These are phyloP conservation scores for Boeremia lycopersici DNA, from an alignment of 2,329 filamentous ascomycete genomes.

Conservation along the genomic window DNA sequence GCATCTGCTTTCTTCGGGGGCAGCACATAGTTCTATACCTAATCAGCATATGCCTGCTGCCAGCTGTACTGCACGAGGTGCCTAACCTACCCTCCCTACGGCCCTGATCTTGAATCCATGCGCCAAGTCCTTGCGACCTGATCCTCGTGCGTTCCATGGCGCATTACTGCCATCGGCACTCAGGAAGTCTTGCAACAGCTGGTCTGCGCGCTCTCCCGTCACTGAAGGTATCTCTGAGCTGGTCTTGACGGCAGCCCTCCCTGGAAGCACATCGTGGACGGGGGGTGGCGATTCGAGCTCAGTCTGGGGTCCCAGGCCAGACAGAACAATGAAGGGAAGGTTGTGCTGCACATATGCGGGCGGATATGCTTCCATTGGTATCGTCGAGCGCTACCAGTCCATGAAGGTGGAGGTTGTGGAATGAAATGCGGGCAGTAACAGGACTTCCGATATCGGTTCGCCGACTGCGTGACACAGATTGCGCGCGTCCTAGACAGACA, in stretches of 20 bases:
- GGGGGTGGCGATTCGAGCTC: slow-evolving; percentile 52
- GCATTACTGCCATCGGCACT: slow-evolving; percentile 67
- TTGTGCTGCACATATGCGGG: slow-evolving; percentile 83
- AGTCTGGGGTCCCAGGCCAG: slow-evolving; percentile 64
- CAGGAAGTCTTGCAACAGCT: slow-evolving; percentile 69
- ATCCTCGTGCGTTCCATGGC: slow-evolving; percentile 69
- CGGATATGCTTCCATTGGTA: slow-evolving; percentile 78
- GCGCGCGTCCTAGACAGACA: neutral
- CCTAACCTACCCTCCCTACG: slow-evolving; percentile 78
- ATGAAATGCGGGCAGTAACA: slow-evolving; percentile 14
- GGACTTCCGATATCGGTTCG: neutral
- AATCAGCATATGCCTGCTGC: slow-evolving; percentile 26
- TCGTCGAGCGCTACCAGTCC: slow-evolving; percentile 35
- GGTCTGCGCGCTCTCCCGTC: slow-evolving; percentile 67
- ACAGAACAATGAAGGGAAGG: slow-evolving; percentile 81
- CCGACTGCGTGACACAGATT: neutral
- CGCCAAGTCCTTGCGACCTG: slow-evolving; percentile 52
- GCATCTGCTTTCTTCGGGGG: slow-evolving; percentile 68
- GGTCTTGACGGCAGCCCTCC: slow-evolving; percentile 63
- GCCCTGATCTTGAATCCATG: slow-evolving; percentile 71
- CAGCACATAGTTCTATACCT: slow-evolving; percentile 58
- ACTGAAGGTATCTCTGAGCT: slow-evolving; percentile 74
- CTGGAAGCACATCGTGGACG: slow-evolving; percentile 47
- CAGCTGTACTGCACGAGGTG: slow-evolving; percentile 27
- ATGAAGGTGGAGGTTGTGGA: slow-evolving; percentile 25